phyloP scores from a whole-genome alignment of 371 early-diverging fungal species.

The Syncephalastrum monosporum region DNA sequence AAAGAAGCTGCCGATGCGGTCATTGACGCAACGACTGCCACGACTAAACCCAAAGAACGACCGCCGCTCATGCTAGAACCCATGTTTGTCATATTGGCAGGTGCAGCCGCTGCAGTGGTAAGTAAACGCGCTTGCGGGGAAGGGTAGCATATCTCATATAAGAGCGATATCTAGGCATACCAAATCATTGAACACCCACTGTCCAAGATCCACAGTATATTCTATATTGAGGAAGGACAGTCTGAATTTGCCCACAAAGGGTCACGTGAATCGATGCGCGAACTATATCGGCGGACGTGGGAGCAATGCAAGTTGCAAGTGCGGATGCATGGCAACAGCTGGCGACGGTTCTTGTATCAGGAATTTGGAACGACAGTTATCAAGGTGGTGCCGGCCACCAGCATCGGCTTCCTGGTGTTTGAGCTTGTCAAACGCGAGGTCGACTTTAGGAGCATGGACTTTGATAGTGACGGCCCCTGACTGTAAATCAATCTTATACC shows the following conservation, averaged over 20 bases:
- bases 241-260: conserved; percentile 47
- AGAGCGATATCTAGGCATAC: conserved; percentile 48
- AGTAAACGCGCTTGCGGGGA: conserved; percentile 1
- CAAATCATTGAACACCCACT: conserved; percentile 74
- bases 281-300: conserved; percentile 56
- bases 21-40: conserved; percentile 11
- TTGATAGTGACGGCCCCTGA: conserved; percentile 16
- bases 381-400: conserved; percentile 71
- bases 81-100: conserved; percentile 68
- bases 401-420: conserved; percentile 71
- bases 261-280: conserved; percentile 29
- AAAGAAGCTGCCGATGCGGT: conserved; percentile 17
- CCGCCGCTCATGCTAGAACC: conserved; percentile 65
- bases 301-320: conserved; percentile 51
- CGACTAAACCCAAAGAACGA: conserved; percentile 20
- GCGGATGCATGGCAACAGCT: conserved; percentile 44
- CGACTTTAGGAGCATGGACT: conserved; percentile 46
- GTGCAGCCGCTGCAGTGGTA: conserved; percentile 69
- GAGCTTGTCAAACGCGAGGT: conserved; percentile 69
- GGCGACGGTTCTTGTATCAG: conserved; percentile 60
- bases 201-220: conserved; percentile 67
- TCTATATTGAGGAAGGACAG: conserved; percentile 67
- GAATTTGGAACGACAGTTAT: conserved; percentile 67
- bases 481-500: no score
- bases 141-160: background rate